Base-by-base conservation (phyloP, 179 eudicot species). In the Spinacia oleracea region DNA sequence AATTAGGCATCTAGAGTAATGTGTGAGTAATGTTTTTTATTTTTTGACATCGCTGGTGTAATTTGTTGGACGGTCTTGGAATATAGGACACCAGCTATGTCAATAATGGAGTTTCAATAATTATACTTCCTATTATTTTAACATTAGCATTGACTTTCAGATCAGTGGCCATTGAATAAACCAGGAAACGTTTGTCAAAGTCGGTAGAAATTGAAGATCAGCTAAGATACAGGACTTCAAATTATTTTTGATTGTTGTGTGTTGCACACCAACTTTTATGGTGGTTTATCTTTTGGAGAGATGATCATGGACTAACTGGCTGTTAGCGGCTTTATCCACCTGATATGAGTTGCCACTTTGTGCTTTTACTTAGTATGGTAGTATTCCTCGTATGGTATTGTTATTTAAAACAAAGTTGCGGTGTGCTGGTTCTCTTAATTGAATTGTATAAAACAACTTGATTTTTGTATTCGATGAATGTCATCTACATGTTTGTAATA, bases 391-490 rank as follows among this genome's bases (percentile, higher is more conserved):
- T 74, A 62, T 20, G 10, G 9, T 3, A 42, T 3, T 43, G 27
- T 45, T 43, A 43, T 35, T 60, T 55, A 56, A 42, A 38, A 27
- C 56, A 38, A 16, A 42, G 0, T 77, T 40, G 9, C 5, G 34
- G 23, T 27, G 29, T n/a, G 35, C 34, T 50, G 46, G 38, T 53
- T n/a, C 7, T 34, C 34, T 31, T 29, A 29, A 12, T 45, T 27
- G 20, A 16, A 72, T 45, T 70, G 43, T 56, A 21, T 78, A n/a
- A n/a, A 4, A 45, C 59, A 78, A 31, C 63, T 76, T 34, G 35
- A 66, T 29, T 40, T 60, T 25, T 70, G 46, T 12, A 60, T 58
- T 72, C n/a, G 23, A 74, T 59, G 50, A 78, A 58, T 55, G 69
- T 58, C n/a, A 5, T 14, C 27, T 67, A 51, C 38, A 21, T 66